These are phyloP conservation scores for Casuarina glauca DNA, from an alignment of 306 rosid genomes.

Conservation along the genomic window DNA sequence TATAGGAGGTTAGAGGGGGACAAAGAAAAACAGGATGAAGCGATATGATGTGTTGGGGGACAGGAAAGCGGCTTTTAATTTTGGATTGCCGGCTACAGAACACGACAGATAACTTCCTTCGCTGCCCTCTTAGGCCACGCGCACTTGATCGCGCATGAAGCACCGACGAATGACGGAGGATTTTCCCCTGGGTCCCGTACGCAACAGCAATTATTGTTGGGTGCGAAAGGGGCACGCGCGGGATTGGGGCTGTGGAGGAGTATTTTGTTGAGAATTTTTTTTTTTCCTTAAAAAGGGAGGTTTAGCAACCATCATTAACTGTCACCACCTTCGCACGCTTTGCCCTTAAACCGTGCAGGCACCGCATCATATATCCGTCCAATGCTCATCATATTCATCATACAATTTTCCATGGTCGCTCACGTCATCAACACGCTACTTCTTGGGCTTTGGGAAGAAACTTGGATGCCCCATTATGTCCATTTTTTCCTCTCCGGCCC, in stretches of 20 bases:
- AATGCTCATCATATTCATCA: slow-evolving; percentile 10
- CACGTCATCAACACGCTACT: slow-evolving; percentile 38
- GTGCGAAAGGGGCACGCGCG: slow-evolving; percentile 33
- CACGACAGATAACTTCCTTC: slow-evolving; percentile 32
- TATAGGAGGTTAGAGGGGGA: slow-evolving; percentile 30
- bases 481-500: background rate
- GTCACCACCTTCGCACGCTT: slow-evolving; percentile 49
- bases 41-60: slow-evolving; percentile 53
- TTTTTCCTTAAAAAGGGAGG: background rate
- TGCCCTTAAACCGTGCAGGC: slow-evolving; percentile 20
- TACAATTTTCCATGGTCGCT: background rate
- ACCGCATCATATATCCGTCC: slow-evolving; percentile 13
- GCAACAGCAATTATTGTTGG: background rate
- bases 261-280: slow-evolving; percentile 3
- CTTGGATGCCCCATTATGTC: background rate
- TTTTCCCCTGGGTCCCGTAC: background rate
- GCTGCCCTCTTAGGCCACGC: slow-evolving; percentile 19
- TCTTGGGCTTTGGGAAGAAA: background rate
- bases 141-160: background rate
- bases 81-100: slow-evolving; percentile 43
- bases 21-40: slow-evolving; percentile 43
- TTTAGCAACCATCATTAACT: slow-evolving; percentile 36
- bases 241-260: slow-evolving; percentile 2
- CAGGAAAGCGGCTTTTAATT: slow-evolving; percentile 60
- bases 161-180: background rate